A percentile compares a stretch with the other conserved stretches of the same genome.
Conservation (phyloP, 768 basidiomycete genomes). For the Rhizopogon roseolus region DNA sequence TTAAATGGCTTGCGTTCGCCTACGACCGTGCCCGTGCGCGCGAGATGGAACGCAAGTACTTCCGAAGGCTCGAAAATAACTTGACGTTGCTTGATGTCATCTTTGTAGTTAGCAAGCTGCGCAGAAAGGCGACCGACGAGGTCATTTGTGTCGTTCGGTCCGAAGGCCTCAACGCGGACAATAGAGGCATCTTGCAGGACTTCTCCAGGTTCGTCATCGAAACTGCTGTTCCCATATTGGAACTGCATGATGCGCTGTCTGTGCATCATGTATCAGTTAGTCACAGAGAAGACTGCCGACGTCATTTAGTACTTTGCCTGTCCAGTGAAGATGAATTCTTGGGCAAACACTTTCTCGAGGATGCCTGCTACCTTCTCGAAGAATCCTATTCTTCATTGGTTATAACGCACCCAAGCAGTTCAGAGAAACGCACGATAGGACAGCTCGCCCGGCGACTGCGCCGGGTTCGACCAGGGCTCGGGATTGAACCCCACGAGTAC, state of each 20-base stretch:
- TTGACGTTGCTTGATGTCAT: slow-evolving; percentile 36
- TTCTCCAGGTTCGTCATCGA: slow-evolving; percentile 25
- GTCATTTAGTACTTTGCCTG: slow-evolving; percentile 25
- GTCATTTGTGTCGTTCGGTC: slow-evolving; percentile 38
- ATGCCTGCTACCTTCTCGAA: slow-evolving; percentile 36
- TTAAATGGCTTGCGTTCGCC: slow-evolving; percentile 35
- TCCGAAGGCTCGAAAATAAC: slow-evolving; percentile 63
- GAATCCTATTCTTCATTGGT: slow-evolving; percentile 35
- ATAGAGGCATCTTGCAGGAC: slow-evolving; percentile 35
- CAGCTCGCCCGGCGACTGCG: slow-evolving; percentile 35
- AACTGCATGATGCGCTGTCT: slow-evolving; percentile 49
- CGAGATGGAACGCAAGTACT: slow-evolving; percentile 54
- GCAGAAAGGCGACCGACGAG: slow-evolving; percentile 47
- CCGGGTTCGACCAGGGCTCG: slow-evolving; percentile 31
- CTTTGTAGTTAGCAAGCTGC: slow-evolving; percentile 25
- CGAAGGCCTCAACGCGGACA: slow-evolving; percentile 49
- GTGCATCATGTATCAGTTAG: slow-evolving; percentile 8
- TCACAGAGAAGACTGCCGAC: not conserved
- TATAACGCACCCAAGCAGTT: not conserved
- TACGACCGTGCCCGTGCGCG: slow-evolving; percentile 21
- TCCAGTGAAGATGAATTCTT: slow-evolving; percentile 32
- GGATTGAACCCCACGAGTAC: slow-evolving; percentile 44
- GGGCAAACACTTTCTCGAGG: slow-evolving; percentile 41
- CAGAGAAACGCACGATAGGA: slow-evolving; percentile 31
- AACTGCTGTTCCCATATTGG: slow-evolving; percentile 43